phyloP scores from a whole-genome alignment of 139 green algal species.

The Micromonas commoda region DNA sequence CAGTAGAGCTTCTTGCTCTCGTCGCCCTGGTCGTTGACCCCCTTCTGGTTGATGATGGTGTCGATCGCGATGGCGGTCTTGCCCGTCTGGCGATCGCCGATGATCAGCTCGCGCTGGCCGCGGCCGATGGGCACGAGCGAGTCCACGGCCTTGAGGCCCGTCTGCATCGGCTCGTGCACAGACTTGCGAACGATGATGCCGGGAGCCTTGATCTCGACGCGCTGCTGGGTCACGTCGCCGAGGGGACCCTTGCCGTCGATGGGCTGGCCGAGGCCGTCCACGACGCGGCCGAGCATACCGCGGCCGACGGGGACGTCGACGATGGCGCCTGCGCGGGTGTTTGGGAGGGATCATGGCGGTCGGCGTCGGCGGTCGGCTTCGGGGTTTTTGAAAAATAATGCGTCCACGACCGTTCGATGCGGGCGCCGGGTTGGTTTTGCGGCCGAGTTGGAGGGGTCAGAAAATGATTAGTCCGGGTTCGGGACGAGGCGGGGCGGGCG shows the following conservation, averaged over 20 bases:
- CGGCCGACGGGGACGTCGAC: constrained; percentile 80
- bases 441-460: too few relatives aligned
- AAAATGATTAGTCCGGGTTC: too few relatives aligned
- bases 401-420: too few relatives aligned
- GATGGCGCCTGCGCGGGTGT: too few relatives aligned
- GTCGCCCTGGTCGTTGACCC: constrained; percentile 20
- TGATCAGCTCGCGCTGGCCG: constrained; percentile 85
- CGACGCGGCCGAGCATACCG: constrained; percentile 73
- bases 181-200: constrained; percentile 66
- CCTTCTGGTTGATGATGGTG: constrained; percentile 71
- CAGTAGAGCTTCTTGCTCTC: constrained; percentile 69
- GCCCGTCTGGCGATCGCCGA: constrained; percentile 83
- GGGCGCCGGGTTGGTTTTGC: too few relatives aligned
- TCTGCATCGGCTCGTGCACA: constrained; percentile 63
- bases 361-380: too few relatives aligned
- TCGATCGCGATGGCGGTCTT: constrained; percentile 87
- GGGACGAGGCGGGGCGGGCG: too few relatives aligned
- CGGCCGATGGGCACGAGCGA: constrained; percentile 77
- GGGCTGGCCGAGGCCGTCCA: constrained; percentile 74
- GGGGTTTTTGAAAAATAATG: too few relatives aligned
- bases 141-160: constrained; percentile 74
- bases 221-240: constrained; percentile 50
- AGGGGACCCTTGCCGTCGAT: constrained; percentile 81
- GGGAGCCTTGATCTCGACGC: constrained; percentile 74
- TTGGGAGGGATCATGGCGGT: too few relatives aligned